Conservation (phyloP, 2,329 filamentous ascomycete genomes). For the Pyricularia pennisetigena region DNA sequence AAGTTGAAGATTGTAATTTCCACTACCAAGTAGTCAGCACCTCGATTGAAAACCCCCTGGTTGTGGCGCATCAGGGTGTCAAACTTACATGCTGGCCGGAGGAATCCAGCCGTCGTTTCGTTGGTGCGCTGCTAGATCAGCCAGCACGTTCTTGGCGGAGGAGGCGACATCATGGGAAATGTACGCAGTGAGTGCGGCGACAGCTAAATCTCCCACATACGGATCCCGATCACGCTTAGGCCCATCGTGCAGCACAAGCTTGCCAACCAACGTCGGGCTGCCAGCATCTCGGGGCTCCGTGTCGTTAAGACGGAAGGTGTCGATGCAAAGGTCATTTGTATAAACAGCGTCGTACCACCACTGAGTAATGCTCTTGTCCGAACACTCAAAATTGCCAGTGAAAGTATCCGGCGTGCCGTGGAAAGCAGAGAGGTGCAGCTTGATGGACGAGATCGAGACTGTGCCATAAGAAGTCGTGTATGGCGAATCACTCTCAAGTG, state of each 20-base stretch:
- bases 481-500: slow-evolving; percentile 30
- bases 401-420: slow-evolving; percentile 37
- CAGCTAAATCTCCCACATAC: slow-evolving; percentile 41
- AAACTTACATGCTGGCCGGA: slow-evolving; percentile 38
- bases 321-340: slow-evolving; percentile 38
- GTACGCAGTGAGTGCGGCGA: slow-evolving; percentile 36
- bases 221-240: slow-evolving; percentile 42
- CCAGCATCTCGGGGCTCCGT: slow-evolving; percentile 36
- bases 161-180: slow-evolving; percentile 31
- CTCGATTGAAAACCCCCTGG: not conserved
- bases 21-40: slow-evolving; percentile 15
- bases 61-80: not conserved
- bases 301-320: slow-evolving; percentile 33
- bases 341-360: slow-evolving; percentile 45
- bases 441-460: slow-evolving; percentile 31
- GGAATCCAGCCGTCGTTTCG: slow-evolving; percentile 42
- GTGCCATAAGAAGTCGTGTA: slow-evolving; percentile 30
- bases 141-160: slow-evolving; percentile 34
- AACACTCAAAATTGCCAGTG: slow-evolving; percentile 41
- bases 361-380: slow-evolving; percentile 34
- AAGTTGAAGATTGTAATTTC: slow-evolving; percentile 33
- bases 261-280: slow-evolving; percentile 31
- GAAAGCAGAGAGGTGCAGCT: slow-evolving; percentile 32
- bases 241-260: slow-evolving; percentile 37
- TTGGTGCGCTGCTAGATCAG: slow-evolving; percentile 38